Base-by-base conservation (phyloP, 2,329 filamentous ascomycete genomes). In the Pestalotiopsis sp. region DNA sequence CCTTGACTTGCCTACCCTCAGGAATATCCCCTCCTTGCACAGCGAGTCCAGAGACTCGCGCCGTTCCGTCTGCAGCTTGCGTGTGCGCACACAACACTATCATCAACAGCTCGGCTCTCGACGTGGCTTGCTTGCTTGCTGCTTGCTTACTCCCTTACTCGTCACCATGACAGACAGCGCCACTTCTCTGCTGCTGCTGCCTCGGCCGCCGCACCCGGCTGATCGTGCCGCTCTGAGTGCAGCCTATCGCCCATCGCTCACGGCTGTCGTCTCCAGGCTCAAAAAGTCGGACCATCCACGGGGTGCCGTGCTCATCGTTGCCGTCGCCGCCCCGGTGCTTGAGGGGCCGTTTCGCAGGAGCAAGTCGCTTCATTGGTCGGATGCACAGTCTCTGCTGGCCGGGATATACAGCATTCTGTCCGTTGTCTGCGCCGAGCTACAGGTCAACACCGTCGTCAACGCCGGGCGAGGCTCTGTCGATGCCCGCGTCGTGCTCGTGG, bases 391-490 rank as follows among this genome's bases (percentile, higher is more conserved):
- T n/a, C 84, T 95, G 4, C 81, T 98, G 25, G 92, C 92, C 2
- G 88, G 88, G 31, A 78, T 97, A 27, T 98, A 98, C 84, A 90
- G 90, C 74, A 86, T 98, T 64, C 83, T 96, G 68, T 91, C 91
- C 41, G 83, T 90, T 60, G 84, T 93, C n/a, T 93, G 92, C 71
- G 88, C 90, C 13, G 85, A 89, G 72, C 83, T 88, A 62, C 83
- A 82, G 61, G 85, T 82, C 82, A 91, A 79, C 81, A 93, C 79
- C 78, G 93, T 80, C 84, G 88, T 83, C 6, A 80, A 81, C 57
- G 83, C 82, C 14, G 88, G 89, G 45, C 86, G 89, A 0, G 90
- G 90, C 60, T 92, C 93, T 27, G 87, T 97, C 17, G 94, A 98
- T 80, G 86, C 89, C 1, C 89, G 94, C 4, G 82, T 97, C 17